Evolutionary conservation across 139 green algal genomes (phyloP), one percentile per base, ranked within the genome.

Genomic region (Volvox africanus): DNA sequence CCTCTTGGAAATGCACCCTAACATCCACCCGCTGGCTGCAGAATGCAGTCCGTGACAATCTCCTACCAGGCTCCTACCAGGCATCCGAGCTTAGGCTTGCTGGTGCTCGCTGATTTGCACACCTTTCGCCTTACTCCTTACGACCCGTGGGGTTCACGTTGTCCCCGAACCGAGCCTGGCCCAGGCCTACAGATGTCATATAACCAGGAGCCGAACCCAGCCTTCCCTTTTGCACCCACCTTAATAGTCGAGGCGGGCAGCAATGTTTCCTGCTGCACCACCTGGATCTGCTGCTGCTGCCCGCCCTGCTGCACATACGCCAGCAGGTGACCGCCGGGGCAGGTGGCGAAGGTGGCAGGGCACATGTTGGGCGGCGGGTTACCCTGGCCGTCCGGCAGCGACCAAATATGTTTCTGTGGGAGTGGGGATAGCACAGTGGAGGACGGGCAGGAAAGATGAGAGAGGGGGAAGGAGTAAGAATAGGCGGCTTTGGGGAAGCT

Each of bases 301-400:
- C 28, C 69, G n/a, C 87, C 80, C 62, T 76, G 68, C 80, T 92
- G 87, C 37, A 90, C 87, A 76, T 88, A 92, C 1, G 91, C 91
- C 19, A 93, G 28, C 30, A 92, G 80, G 50, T 87, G 87, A 6
- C 32, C 75, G 12, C 80, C 69, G 6, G 87, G 87, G 80, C 87
- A 92, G 50, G 86, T 85, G 35, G 80, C 91, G 55, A 93, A 91
- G 18, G 86, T 71, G 55, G 86, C 73, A 22, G 55, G 30, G 61
- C n/a, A 14, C 50, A 65, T 26, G 75, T 90, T 90, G 44, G 73
- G 73, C 12, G 73, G 32, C 0, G 86, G 86, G 13, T 62, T 32
- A 61, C 73, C 73, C 14, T 50, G 35, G 32, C 73, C 73, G 14
- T 90, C 86, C 18, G 75, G 73, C 1, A 85, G 55, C 73, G 73